Evolutionary conservation across 1,284 basidiomycete genomes (phyloP).

Genomic region (Cutaneotrichosporon sp.): DNA sequence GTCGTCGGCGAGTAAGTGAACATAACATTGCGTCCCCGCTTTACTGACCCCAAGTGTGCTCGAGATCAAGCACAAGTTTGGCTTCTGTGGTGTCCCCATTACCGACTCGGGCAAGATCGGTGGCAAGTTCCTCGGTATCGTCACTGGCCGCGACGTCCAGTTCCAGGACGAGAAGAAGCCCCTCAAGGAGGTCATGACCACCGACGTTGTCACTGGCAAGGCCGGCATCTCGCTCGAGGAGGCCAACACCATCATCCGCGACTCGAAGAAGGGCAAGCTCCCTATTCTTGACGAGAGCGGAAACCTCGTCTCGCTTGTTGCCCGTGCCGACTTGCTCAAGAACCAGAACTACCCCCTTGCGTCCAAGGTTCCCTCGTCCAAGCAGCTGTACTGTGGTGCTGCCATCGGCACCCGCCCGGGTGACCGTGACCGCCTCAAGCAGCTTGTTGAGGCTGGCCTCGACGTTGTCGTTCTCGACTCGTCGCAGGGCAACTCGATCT

Average conservation of each 20-base stretch:
- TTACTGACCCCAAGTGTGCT: slow-evolving; percentile 56
- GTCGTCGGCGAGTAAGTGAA: slow-evolving; percentile 68
- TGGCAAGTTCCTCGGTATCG: slow-evolving; percentile 91
- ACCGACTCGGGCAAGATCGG: slow-evolving; percentile 84
- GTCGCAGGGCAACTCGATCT: slow-evolving; percentile 92
- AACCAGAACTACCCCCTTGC: slow-evolving; percentile 96
- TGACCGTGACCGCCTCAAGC: slow-evolving; percentile 76
- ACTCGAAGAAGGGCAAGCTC: slow-evolving; percentile 97
- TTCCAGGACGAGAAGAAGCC: slow-evolving; percentile 68
- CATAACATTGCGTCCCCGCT: too few species aligned
- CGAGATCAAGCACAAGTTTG: slow-evolving; percentile 84
- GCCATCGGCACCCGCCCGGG: slow-evolving; percentile 88
- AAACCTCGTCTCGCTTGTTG: slow-evolving; percentile 76
- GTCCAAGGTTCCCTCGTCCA: slow-evolving; percentile 82
- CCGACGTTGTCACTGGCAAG: slow-evolving; percentile 69
- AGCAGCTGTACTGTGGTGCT: slow-evolving; percentile 97
- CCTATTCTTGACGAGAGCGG: slow-evolving; percentile 76
- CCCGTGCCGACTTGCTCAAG: slow-evolving; percentile 94
- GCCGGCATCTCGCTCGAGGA: slow-evolving; percentile 83
- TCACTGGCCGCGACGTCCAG: slow-evolving; percentile 93
- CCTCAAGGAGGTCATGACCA: slow-evolving; percentile 91
- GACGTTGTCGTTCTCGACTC: slow-evolving; percentile 96
- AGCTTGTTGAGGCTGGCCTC: slow-evolving; percentile 88
- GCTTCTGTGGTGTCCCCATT: slow-evolving; percentile 96
- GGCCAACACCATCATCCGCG: slow-evolving; percentile 90